These are phyloP conservation scores for Scheffersomyces ergatensis DNA, from an alignment of 805 yeast genomes.

Conservation along the genomic window DNA sequence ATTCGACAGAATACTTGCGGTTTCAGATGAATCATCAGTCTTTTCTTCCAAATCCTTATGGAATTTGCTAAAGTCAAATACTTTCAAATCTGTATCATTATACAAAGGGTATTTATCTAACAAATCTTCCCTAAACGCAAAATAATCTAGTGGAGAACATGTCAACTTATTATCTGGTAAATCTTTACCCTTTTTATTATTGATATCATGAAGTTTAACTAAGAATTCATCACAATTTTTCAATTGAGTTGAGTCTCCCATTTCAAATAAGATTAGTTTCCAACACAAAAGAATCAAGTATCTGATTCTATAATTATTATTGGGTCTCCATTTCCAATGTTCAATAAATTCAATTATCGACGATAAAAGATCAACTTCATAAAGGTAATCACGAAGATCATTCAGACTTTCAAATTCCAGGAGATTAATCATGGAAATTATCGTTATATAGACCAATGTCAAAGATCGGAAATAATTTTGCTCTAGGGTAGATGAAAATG, in stretches of 20 bases:
- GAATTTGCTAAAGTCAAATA: constrained; percentile 15
- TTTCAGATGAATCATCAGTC: not conserved
- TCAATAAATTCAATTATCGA: constrained; percentile 52
- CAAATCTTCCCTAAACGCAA: constrained; percentile 73
- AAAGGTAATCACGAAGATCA: constrained; percentile 18
- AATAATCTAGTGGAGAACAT: constrained; percentile 84
- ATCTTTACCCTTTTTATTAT: constrained; percentile 18
- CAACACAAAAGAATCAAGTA: constrained; percentile 53
- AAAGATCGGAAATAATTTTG: constrained; percentile 24
- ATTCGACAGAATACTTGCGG: constrained; percentile 3
- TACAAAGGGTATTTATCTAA: constrained; percentile 72
- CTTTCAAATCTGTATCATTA: constrained; percentile 49
- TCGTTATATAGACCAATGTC: constrained; percentile 33
- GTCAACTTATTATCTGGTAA: constrained; percentile 28
- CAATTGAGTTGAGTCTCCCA: constrained; percentile 55
- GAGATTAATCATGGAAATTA: constrained; percentile 19
- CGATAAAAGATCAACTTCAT: constrained; percentile 38
- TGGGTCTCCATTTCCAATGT: constrained; percentile 60
- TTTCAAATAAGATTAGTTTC: constrained; percentile 53
- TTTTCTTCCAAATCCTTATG: constrained; percentile 1
- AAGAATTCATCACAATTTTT: constrained; percentile 46
- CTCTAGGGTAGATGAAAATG: not conserved
- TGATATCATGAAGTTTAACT: constrained; percentile 36
- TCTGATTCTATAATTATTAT: constrained; percentile 45
- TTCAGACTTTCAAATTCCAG: too few species aligned